These are phyloP conservation scores for Bullera alba DNA, from an alignment of 768 basidiomycete species.

Conservation along the genomic window DNA sequence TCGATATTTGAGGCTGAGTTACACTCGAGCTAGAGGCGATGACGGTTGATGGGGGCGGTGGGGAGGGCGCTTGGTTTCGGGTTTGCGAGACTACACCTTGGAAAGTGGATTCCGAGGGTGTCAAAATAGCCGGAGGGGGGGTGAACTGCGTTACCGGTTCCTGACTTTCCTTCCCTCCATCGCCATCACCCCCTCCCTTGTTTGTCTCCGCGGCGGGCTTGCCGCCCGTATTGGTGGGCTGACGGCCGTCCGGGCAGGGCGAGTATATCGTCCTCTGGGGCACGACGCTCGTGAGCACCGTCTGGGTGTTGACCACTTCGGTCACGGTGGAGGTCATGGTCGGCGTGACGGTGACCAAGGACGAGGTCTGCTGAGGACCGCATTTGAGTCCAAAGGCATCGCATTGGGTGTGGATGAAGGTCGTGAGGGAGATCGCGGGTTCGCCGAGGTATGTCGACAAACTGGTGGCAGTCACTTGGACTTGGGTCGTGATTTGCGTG, in stretches of 20 bases:
- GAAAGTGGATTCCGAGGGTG: no score
- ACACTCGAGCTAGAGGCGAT: no score
- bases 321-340: not conserved
- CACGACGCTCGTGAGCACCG: constrained; percentile 11
- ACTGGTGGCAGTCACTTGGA: constrained; percentile 3
- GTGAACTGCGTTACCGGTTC: no score
- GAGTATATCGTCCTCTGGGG: constrained; percentile 22
- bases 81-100: no score
- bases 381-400: not conserved
- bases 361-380: not conserved
- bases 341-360: constrained; percentile 7
- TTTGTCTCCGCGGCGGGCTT: no score
- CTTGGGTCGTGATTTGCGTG: constrained; percentile 9
- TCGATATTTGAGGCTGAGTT: not conserved
- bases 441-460: not conserved
- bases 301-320: not conserved
- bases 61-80: no score
- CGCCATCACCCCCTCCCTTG: no score
- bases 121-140: no score
- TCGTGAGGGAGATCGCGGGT: not conserved
- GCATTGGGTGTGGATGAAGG: not conserved
- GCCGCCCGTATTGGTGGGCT: no score
- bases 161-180: no score
- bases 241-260: no score
- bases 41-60: no score